Conservation (phyloP, 2,329 filamentous ascomycete genomes). For the Corniculantispora saksenae region DNA sequence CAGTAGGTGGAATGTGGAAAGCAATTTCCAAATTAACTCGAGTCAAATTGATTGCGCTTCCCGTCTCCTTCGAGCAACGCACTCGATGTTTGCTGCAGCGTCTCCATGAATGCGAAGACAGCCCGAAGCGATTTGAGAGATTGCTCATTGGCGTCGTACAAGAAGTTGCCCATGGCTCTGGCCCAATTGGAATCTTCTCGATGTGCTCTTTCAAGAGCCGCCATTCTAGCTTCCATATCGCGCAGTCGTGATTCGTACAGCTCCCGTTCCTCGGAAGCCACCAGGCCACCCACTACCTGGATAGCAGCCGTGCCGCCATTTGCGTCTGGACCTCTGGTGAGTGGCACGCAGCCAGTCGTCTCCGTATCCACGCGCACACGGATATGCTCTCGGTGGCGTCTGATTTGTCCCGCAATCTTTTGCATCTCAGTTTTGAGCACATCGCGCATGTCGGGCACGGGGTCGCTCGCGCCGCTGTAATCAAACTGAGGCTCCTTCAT, state of each 20-base stretch:
- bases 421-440: not conserved
- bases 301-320: not conserved
- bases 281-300: not conserved
- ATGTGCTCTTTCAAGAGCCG: not conserved
- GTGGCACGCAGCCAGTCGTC: constrained; percentile 2
- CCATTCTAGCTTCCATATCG: not conserved
- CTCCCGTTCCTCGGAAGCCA: not conserved
- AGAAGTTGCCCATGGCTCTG: not conserved
- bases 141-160: constrained; percentile 13
- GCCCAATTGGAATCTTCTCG: not conserved
- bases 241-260: not conserved
- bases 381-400: not conserved
- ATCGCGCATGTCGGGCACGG: not conserved
- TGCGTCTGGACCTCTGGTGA: too few species aligned
- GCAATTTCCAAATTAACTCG: too few species aligned
- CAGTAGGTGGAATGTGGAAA: too few species aligned
- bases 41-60: too few species aligned
- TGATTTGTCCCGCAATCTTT: not conserved
- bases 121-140: not conserved
- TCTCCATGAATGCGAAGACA: not conserved
- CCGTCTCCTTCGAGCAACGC: not conserved
- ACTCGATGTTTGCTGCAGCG: not conserved
- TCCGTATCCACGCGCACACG: not conserved
- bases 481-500: too few species aligned
- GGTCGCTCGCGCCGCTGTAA: too few species aligned